A percentile compares a stretch with the other conserved stretches of the same genome.
phyloP scores from a whole-genome alignment of 106 monocot species.

The Dendrobium catenatum region DNA sequence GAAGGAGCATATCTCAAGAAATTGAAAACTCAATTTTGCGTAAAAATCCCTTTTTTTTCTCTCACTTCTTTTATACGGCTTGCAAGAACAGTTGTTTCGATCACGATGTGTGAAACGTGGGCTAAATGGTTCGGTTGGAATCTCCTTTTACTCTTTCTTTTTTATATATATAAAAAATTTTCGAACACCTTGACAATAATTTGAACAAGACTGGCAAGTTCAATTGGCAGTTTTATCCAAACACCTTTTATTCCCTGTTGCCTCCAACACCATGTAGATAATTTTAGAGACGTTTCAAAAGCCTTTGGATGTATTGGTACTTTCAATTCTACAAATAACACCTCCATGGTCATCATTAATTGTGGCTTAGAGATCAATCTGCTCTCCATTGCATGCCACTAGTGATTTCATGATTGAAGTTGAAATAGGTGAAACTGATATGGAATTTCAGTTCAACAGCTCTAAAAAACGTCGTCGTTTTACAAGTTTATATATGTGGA shows the following conservation, averaged over 20 bases:
- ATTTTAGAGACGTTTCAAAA: slow-evolving; percentile 50
- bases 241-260: slow-evolving; percentile 71
- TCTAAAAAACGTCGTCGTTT: background rate
- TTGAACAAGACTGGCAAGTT: slow-evolving; percentile 71
- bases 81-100: too few species aligned
- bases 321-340: slow-evolving; percentile 63
- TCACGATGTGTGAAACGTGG: too few species aligned
- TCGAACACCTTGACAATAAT: slow-evolving; percentile 53
- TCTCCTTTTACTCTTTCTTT: too few species aligned
- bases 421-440: background rate
- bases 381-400: slow-evolving; percentile 11
- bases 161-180: too few species aligned
- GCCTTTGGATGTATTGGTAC: slow-evolving; percentile 39
- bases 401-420: background rate
- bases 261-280: slow-evolving; percentile 54
- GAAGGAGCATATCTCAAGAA: too few species aligned
- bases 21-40: too few species aligned
- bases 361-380: slow-evolving; percentile 35
- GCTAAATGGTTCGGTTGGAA: too few species aligned
- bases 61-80: too few species aligned
- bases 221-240: slow-evolving; percentile 87
- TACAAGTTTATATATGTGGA: background rate
- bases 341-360: slow-evolving; percentile 68
- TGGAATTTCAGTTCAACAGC: background rate
- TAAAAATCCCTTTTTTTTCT: too few species aligned